These are phyloP conservation scores for Pistacia integerrima DNA, from an alignment of 345 rosid genomes.

Conservation along the genomic window DNA sequence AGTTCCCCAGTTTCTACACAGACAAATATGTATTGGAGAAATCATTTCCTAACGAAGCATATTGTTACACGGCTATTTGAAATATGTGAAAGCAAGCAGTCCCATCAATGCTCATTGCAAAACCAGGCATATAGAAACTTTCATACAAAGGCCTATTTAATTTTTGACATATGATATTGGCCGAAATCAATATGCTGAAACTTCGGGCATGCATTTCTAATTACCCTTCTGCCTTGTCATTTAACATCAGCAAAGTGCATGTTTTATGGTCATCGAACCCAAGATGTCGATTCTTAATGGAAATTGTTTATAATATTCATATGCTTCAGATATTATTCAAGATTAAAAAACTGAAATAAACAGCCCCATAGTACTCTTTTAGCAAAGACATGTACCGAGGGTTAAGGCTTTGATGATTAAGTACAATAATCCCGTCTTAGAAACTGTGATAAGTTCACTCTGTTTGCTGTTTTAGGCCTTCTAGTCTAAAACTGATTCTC, in stretches of 20 bases:
- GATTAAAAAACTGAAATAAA: background rate
- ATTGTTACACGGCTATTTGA: background rate
- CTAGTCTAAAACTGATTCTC: no score
- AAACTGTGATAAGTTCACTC: background rate
- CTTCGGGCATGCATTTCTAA: background rate
- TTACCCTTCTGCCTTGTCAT: background rate
- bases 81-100: no score
- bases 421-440: background rate
- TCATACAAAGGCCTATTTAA: background rate
- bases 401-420: background rate
- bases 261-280: background rate
- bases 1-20: conserved; percentile 22
- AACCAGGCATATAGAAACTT: no score
- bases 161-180: no score
- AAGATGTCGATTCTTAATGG: background rate
- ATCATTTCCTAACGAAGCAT: background rate
- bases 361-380: background rate
- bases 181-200: no score
- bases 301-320: background rate
- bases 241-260: background rate
- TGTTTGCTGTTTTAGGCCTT: background rate
- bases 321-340: no score
- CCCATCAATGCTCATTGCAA: no score
- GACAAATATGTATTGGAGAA: background rate
- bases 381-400: background rate